Evolutionary conservation across 768 basidiomycete species (phyloP).

Genomic region (Boletus huronensis): DNA sequence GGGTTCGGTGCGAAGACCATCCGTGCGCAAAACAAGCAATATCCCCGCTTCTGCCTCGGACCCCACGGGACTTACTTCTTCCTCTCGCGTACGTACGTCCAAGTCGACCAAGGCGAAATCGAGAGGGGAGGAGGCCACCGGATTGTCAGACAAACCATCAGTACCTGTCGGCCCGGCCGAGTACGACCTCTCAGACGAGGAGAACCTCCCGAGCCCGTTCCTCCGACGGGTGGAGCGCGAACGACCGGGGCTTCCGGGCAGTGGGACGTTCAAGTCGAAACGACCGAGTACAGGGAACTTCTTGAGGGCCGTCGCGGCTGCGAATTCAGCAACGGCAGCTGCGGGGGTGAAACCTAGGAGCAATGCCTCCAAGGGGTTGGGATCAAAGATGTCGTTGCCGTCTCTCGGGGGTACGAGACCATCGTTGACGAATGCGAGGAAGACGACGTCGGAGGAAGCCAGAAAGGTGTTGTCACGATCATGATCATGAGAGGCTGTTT

Average conservation of each 20-base stretch:
- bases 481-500: slow-evolving; percentile 3
- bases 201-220: slow-evolving; percentile 84
- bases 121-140: not conserved
- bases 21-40: slow-evolving; percentile 16
- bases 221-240: slow-evolving; percentile 54
- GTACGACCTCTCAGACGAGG: slow-evolving; percentile 75
- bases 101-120: slow-evolving; percentile 18
- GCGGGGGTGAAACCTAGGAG: slow-evolving; percentile 20
- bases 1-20: slow-evolving; percentile 35
- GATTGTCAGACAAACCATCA: slow-evolving; percentile 15
- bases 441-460: slow-evolving; percentile 51
- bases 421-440: slow-evolving; percentile 44
- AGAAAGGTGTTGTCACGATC: slow-evolving; percentile 16
- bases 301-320: slow-evolving; percentile 57
- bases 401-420: slow-evolving; percentile 32
- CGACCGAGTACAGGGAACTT: slow-evolving; percentile 50
- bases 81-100: slow-evolving; percentile 14
- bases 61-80: slow-evolving; percentile 31
- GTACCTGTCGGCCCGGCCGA: slow-evolving; percentile 34
- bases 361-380: slow-evolving; percentile 6
- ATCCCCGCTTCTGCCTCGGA: slow-evolving; percentile 41
- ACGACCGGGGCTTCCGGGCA: slow-evolving; percentile 6
- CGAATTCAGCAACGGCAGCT: slow-evolving; percentile 40
- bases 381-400: slow-evolving; percentile 9
- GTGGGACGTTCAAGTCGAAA: slow-evolving; percentile 29